Evolutionary conservation across 116 monocot genomes (phyloP), one percentile per base, ranked within the genome.

Genomic region (Dioscorea cayenensis): DNA sequence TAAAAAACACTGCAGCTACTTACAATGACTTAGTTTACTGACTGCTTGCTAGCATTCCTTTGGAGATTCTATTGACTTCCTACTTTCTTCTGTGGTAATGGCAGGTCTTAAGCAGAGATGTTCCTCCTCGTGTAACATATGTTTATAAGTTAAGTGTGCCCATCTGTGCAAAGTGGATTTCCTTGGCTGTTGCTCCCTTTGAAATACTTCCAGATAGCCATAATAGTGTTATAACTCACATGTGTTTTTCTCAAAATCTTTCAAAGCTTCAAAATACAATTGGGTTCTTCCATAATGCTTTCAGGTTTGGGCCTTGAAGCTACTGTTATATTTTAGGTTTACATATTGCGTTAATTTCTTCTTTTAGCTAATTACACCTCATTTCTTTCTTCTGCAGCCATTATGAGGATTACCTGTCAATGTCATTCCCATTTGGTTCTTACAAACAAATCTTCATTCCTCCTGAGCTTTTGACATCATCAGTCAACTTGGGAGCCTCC

Each of bases 361-460:
- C 22, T 55, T 14, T 63, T 49, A 75, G 1, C 36, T 69, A 60
- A 60, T 7, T 19, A 18, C 29, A 52, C 66, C 49, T 75, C 36
- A 58, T 60, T 83, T 19, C 77, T 71, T 66, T 0, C 80, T 66
- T 69, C 43, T 74, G 70, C 90, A 97, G 97, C 63, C 76, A 86
- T 66, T 97, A 88, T 74, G 97, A 97, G 78, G 97, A 97, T 76
- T 97, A 93, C 62, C 93, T 97, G 67, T 83, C 86, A n/a, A 65
- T 72, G 43, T 60, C 83, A 29, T 97, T 93, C 79, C 97, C 97
- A 36, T 93, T 97, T 80, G 88, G 88, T 22, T 93, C 90, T 64
- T 97, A 97, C 83, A 97, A 90, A 59, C 97, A 97, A 80, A 83
- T 97, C 3, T 97, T 97, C 69, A 76, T 97, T 22, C 93, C 88